Evolutionary conservation across 148 eudicot species (phyloP).

Genomic region (Persicaria maculosa): DNA sequence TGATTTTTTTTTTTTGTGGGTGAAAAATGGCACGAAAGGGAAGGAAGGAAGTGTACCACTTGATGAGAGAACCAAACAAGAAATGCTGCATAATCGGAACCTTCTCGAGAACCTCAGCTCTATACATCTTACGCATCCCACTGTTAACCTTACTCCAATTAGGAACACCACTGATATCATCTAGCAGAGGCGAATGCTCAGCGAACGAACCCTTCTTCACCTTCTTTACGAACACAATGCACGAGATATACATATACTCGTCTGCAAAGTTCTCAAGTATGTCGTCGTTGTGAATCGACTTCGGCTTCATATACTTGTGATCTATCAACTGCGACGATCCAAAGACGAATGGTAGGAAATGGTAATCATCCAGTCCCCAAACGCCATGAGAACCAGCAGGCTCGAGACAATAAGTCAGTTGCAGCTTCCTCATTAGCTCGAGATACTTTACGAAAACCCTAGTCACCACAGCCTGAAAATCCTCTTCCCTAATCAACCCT

Average conservation of each 20-base stretch:
- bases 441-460: slow-evolving; percentile 77
- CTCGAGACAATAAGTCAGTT: slow-evolving; percentile 70
- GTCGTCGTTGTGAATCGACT: slow-evolving; percentile 86
- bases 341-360: slow-evolving; percentile 77
- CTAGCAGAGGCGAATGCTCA: slow-evolving; percentile 90
- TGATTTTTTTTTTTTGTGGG: not conserved
- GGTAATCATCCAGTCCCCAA: slow-evolving; percentile 99
- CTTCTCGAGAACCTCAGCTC: slow-evolving; percentile 86
- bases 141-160: slow-evolving; percentile 89
- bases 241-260: slow-evolving; percentile 73
- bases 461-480: slow-evolving; percentile 67
- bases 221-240: slow-evolving; percentile 70
- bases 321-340: slow-evolving; percentile 89
- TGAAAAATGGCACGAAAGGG: not conserved
- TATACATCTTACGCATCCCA: slow-evolving; percentile 93
- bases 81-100: slow-evolving; percentile 97
- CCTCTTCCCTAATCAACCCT: slow-evolving; percentile 67
- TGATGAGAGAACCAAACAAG: slow-evolving; percentile 76
- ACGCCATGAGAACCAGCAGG: slow-evolving; percentile 98
- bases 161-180: slow-evolving; percentile 90
- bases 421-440: slow-evolving; percentile 85
- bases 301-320: slow-evolving; percentile 96
- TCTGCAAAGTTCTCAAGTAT: slow-evolving; percentile 74
- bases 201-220: slow-evolving; percentile 85
- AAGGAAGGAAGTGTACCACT: slow-evolving; percentile 46